Percentiles rank a stretch among this genome's conserved stretches.
These are phyloP conservation scores for Kentomonas sorsogonicus DNA, from an alignment of 208 protist species.

Conservation along the genomic window DNA sequence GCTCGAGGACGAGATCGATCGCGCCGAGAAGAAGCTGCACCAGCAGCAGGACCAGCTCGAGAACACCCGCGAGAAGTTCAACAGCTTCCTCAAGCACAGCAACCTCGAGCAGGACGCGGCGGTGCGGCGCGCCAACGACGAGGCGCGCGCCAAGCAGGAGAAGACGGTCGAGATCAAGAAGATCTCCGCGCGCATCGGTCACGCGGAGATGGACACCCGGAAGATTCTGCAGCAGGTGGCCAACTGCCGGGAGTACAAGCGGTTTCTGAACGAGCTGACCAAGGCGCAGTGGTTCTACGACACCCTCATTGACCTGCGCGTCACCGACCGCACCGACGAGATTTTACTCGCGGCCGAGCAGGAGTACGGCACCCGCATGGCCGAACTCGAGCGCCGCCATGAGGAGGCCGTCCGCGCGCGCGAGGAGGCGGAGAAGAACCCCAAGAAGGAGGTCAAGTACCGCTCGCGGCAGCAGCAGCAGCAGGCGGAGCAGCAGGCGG, in stretches of 20 bases:
- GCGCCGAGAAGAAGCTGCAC: conserved; percentile 84
- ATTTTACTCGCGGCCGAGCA: conserved; percentile 33
- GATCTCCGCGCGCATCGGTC: conserved; percentile 86
- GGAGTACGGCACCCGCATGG: neutral
- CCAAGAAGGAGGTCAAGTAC: conserved; percentile 20
- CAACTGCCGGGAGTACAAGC: conserved; percentile 89
- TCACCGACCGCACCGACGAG: conserved; percentile 51
- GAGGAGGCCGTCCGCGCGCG: conserved; percentile 3
- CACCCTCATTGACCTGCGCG: conserved; percentile 55
- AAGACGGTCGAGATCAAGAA: conserved; percentile 95
- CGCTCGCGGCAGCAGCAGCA: conserved; percentile 12
- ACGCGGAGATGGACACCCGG: conserved; percentile 83
- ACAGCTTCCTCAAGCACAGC: conserved; percentile 94
- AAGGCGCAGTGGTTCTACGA: conserved; percentile 83
- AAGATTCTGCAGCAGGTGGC: conserved; percentile 90
- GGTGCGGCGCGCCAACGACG: conserved; percentile 88
- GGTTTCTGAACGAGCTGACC: conserved; percentile 89
- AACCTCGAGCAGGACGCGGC: conserved; percentile 93
- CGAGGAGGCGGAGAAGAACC: conserved; percentile 38
- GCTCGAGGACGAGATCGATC: conserved; percentile 90
- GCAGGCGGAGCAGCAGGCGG: conserved; percentile 6
- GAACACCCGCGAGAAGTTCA: conserved; percentile 90
- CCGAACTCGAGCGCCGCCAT: conserved; percentile 6
- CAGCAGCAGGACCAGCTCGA: conserved; percentile 92
- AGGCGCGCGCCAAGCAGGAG: conserved; percentile 89